A percentile compares a stretch with the other conserved stretches of the same genome.
phyloP scores from a whole-genome alignment of 2,329 filamentous ascomycete genomes.

The Pseudogymnoascus sp. region DNA sequence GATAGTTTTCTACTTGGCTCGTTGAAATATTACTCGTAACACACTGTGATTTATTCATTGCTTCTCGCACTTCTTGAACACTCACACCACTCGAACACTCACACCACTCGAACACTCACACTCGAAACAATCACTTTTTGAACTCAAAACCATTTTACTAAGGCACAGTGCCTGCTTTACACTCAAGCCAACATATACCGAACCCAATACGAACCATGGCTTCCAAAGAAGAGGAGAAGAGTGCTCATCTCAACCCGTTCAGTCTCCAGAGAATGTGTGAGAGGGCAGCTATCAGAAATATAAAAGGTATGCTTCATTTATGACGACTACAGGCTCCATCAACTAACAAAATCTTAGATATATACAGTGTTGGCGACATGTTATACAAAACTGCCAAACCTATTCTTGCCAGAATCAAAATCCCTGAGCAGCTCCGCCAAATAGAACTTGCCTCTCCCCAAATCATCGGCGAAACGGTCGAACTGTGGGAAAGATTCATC shows the following conservation, averaged over 20 bases:
- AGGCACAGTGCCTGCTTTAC: background rate
- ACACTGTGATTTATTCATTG: background rate
- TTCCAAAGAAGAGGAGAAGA: background rate
- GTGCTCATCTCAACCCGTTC: background rate
- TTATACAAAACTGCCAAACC: constrained; percentile 57
- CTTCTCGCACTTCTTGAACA: background rate
- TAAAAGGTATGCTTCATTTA: background rate
- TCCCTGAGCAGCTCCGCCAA: constrained; percentile 61
- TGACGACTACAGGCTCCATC: background rate
- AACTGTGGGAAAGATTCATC: constrained; percentile 75
- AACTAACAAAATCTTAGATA: constrained; percentile 28
- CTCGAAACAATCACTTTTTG: background rate
- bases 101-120: background rate
- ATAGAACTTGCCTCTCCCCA: constrained; percentile 73
- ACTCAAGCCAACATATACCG: background rate
- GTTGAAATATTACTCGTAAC: background rate
- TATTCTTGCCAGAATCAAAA: constrained; percentile 63
- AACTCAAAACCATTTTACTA: background rate
- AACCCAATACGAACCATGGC: background rate
- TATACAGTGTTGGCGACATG: constrained; percentile 64
- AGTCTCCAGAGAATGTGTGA: background rate
- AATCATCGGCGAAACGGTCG: constrained; percentile 56
- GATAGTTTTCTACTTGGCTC: background rate
- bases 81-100: background rate
- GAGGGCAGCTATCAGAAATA: background rate